Evolutionary conservation across 352 stramenopile genomes (phyloP).

Genomic region (Phytophthora pluvialis): DNA sequence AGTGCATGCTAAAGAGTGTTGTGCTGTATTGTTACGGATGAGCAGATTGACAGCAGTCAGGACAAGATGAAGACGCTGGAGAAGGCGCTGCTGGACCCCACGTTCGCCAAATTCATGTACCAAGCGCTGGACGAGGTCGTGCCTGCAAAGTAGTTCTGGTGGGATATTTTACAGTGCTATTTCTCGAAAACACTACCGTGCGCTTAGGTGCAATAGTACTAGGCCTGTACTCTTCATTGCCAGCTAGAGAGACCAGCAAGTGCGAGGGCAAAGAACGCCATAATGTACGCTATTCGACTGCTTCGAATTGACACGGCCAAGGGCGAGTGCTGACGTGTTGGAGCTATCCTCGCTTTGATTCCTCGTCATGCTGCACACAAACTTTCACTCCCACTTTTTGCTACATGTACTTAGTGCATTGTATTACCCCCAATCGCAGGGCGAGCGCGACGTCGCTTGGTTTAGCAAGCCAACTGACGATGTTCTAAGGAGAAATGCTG

Average conservation of each 20-base stretch:
- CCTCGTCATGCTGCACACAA: too few species aligned
- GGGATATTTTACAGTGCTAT: conserved; percentile 1
- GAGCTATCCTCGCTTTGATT: too few species aligned
- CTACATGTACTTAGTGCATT: too few species aligned
- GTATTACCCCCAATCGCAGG: too few species aligned
- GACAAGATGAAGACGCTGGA: conserved; percentile 80
- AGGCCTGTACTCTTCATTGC: too few species aligned
- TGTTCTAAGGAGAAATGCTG: too few species aligned
- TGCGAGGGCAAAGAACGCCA: neutral
- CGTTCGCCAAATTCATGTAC: conserved; percentile 85
- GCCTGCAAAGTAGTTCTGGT: conserved; percentile 28
- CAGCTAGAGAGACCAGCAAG: too few species aligned
- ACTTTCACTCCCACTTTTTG: too few species aligned
- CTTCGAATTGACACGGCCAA: neutral
- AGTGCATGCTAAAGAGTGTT: conserved; percentile 7
- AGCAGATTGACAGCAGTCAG: conserved; percentile 67
- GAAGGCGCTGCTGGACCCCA: conserved; percentile 72
- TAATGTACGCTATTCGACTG: neutral
- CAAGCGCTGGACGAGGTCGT: conserved; percentile 67
- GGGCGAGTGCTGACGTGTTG: too few species aligned
- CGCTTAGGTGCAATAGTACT: too few species aligned
- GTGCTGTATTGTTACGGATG: conserved; percentile 2
- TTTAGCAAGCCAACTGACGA: too few species aligned
- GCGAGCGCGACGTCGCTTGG: too few species aligned
- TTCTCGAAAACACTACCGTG: neutral